phyloP scores from a whole-genome alignment of 352 stramenopile species.

The Pythium dissimile region DNA sequence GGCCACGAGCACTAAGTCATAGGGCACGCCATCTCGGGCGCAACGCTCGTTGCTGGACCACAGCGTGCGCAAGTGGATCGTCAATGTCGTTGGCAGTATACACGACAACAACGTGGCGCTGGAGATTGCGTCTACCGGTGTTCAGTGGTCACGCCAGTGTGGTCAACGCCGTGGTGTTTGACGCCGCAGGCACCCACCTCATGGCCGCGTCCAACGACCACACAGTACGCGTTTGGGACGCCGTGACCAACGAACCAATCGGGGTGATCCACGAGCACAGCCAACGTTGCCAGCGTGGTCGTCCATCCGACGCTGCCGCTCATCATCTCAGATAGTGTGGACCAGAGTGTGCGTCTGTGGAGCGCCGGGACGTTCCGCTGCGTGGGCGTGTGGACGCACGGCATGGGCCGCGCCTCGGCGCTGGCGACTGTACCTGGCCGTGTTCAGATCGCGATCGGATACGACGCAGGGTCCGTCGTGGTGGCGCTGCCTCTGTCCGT shows the following conservation, averaged over 20 bases:
- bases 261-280: constrained; percentile 89
- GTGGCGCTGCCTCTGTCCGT: neutral
- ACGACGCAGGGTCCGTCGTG: constrained; percentile 25
- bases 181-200: constrained; percentile 85
- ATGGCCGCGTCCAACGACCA: constrained; percentile 87
- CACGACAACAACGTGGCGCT: neutral
- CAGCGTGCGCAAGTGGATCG: constrained; percentile 83
- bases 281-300: constrained; percentile 91
- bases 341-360: constrained; percentile 83
- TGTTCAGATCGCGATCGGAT: constrained; percentile 77
- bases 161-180: constrained; percentile 94
- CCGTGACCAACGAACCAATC: constrained; percentile 91
- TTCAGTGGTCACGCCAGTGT: constrained; percentile 81
- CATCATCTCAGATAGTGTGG: constrained; percentile 88
- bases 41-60: constrained; percentile 88
- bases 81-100: constrained; percentile 31
- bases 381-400: constrained; percentile 93
- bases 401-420: constrained; percentile 92
- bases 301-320: constrained; percentile 79
- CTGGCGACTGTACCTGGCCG: constrained; percentile 35
- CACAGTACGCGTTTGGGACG: constrained; percentile 94
- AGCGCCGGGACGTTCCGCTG: constrained; percentile 36
- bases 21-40: constrained; percentile 93
- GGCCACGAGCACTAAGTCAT: constrained; percentile 94
- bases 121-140: neutral